A percentile compares a stretch with the other conserved stretches of the same genome.
Evolutionary conservation across 768 basidiomycete genomes (phyloP).

Genomic region (Mycena maculata): DNA sequence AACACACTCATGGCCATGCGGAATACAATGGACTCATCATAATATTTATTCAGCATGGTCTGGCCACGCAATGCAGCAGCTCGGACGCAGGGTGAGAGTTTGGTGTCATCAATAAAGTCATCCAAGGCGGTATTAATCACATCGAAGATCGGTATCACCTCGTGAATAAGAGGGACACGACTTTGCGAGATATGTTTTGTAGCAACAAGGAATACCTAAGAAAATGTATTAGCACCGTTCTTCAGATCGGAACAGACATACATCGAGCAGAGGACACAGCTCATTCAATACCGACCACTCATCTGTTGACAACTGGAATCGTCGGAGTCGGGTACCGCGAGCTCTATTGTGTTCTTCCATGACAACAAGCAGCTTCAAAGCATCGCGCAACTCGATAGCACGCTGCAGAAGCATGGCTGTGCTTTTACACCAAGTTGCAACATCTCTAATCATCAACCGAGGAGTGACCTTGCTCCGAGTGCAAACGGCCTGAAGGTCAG

Average conservation of each 20-base stretch:
- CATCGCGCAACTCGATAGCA: conserved; percentile 33
- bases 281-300: background rate
- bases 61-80: conserved; percentile 36
- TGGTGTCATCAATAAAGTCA: conserved; percentile 25
- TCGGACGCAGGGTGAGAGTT: conserved; percentile 29
- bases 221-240: background rate
- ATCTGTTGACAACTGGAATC: background rate
- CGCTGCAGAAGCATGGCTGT: conserved; percentile 34
- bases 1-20: conserved; percentile 43
- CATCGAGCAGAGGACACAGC: conserved; percentile 1
- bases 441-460: conserved; percentile 32
- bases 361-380: conserved; percentile 32
- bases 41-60: conserved; percentile 45
- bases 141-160: conserved; percentile 46
- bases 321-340: conserved; percentile 23
- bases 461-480: conserved; percentile 5
- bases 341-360: conserved; percentile 37
- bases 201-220: conserved; percentile 38
- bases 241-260: background rate
- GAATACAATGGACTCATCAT: conserved; percentile 40
- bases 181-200: conserved; percentile 40
- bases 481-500: conserved; percentile 30
- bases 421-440: conserved; percentile 42
- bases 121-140: conserved; percentile 37
- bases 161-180: conserved; percentile 38